phyloP scores from a whole-genome alignment of 306 rosid genomes.

The Cyamopsis tetragonoloba region DNA sequence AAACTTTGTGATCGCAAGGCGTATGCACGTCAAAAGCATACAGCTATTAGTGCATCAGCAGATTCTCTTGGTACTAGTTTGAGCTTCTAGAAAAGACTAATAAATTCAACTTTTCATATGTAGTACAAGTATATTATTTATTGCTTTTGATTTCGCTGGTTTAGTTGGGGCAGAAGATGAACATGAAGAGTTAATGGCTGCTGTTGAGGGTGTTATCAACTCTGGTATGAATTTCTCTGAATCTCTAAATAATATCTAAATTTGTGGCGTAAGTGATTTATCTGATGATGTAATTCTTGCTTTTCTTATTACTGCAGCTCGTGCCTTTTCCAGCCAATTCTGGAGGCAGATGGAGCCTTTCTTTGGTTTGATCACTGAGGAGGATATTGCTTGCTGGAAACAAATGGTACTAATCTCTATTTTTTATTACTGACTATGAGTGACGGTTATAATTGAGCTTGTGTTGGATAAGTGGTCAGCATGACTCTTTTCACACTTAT shows the following conservation, averaged over 20 bases:
- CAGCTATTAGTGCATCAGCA: slow-evolving; percentile 52
- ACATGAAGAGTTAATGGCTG: slow-evolving; percentile 76
- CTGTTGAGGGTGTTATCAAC: slow-evolving; percentile 60
- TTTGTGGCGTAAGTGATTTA: slow-evolving; percentile 16
- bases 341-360: slow-evolving; percentile 87
- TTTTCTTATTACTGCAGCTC: slow-evolving; percentile 50
- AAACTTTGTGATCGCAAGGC: slow-evolving; percentile 85
- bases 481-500: not conserved
- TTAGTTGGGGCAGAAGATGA: slow-evolving; percentile 76
- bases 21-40: slow-evolving; percentile 70
- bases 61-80: slow-evolving; percentile 70
- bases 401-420: slow-evolving; percentile 60
- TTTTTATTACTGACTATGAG: not conserved
- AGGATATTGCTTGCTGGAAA: slow-evolving; percentile 56
- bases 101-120: slow-evolving; percentile 3
- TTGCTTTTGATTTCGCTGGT: slow-evolving; percentile 36
- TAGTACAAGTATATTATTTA: slow-evolving; percentile 22
- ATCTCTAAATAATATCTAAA: slow-evolving; percentile 16
- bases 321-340: slow-evolving; percentile 54
- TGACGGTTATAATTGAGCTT: slow-evolving; percentile 8
- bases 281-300: slow-evolving; percentile 31
- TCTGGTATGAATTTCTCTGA: slow-evolving; percentile 48
- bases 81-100: not conserved
- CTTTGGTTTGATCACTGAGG: slow-evolving; percentile 59
- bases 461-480: slow-evolving; percentile 1